Percentiles rank a stretch among this genome's conserved stretches.
phyloP scores from a whole-genome alignment of 805 yeast species.

The Starmerella bombicola region DNA sequence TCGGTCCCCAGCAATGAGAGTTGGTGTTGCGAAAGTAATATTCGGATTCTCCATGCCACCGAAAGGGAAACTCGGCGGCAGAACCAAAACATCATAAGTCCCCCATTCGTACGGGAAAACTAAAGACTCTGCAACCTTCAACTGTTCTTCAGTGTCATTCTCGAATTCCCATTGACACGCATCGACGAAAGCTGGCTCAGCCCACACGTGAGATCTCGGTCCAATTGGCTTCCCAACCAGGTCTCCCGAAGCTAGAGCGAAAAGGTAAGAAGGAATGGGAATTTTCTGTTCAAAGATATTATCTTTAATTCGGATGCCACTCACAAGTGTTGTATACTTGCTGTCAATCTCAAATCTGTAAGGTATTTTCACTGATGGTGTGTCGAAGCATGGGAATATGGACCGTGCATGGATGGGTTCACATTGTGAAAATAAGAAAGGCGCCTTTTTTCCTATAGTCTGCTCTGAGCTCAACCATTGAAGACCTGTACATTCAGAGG shows the following conservation, averaged over 20 bases:
- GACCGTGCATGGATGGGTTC: slow-evolving; percentile 87
- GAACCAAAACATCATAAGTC: slow-evolving; percentile 64
- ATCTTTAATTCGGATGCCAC: slow-evolving; percentile 42
- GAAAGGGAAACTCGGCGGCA: slow-evolving; percentile 69
- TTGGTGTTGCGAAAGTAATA: slow-evolving; percentile 82
- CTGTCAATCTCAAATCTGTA: slow-evolving; percentile 49
- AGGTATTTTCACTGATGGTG: slow-evolving; percentile 69
- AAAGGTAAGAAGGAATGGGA: slow-evolving; percentile 75
- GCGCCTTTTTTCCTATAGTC: slow-evolving; percentile 57
- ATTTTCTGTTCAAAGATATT: slow-evolving; percentile 50
- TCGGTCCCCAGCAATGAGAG: slow-evolving; percentile 71
- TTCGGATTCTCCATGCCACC: slow-evolving; percentile 96
- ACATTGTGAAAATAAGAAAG: slow-evolving; percentile 75
- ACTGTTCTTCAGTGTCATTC: slow-evolving; percentile 62
- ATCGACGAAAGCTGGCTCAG: slow-evolving; percentile 57
- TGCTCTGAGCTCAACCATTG: slow-evolving; percentile 71
- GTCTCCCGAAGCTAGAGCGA: slow-evolving; percentile 79
- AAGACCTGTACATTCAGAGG: slow-evolving; percentile 65
- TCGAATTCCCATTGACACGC: slow-evolving; percentile 70
- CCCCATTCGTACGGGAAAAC: slow-evolving; percentile 78
- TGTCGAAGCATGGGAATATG: slow-evolving; percentile 80
- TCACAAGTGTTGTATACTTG: slow-evolving; percentile 55
- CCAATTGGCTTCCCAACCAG: slow-evolving; percentile 56
- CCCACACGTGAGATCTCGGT: slow-evolving; percentile 72
- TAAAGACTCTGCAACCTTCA: slow-evolving; percentile 60